Percentiles rank a stretch among this genome's conserved stretches.
phyloP scores from a whole-genome alignment of 164 flowering plant species.

The Tetracentron sinense region DNA sequence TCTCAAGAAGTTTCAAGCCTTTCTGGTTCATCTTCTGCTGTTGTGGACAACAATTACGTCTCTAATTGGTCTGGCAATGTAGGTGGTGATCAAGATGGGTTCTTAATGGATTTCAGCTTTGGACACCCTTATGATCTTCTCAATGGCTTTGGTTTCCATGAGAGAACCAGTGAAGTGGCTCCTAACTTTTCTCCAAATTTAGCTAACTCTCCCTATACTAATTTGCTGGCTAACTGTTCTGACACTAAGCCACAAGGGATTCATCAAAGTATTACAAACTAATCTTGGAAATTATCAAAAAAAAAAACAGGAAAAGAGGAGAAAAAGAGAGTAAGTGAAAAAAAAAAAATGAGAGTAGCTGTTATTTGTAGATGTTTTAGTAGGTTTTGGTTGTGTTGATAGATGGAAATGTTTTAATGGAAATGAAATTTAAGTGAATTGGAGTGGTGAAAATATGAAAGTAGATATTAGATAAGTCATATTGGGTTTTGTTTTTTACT shows the following conservation, averaged over 20 bases:
- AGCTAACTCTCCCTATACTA: conserved; percentile 9
- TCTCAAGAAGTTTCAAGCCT: conserved; percentile 9
- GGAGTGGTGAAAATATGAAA: neutral
- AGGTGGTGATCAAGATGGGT: conserved; percentile 6
- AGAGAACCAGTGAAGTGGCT: conserved; percentile 13
- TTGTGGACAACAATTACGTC: conserved; percentile 4
- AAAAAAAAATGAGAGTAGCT: neutral
- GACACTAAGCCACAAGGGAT: conserved; percentile 8
- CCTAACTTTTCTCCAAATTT: conserved; percentile 11
- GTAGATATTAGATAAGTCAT: neutral
- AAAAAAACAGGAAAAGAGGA: neutral
- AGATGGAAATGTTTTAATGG: neutral
- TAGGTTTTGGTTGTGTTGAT: neutral
- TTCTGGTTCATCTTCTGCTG: conserved; percentile 6
- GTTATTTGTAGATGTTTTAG: neutral
- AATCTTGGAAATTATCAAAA: neutral
- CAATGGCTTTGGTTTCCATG: conserved; percentile 15
- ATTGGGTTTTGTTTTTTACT: neutral
- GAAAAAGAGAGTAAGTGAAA: no score
- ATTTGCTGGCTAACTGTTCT: neutral
- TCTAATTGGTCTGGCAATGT: conserved; percentile 20
- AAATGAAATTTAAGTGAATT: conserved; percentile 2
- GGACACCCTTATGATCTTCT: conserved; percentile 14
- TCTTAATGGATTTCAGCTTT: conserved; percentile 20
- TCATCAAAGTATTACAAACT: conserved; percentile 8